Base-by-base conservation (phyloP, 306 rosid genomes). In the Abrus pulchellus region DNA sequence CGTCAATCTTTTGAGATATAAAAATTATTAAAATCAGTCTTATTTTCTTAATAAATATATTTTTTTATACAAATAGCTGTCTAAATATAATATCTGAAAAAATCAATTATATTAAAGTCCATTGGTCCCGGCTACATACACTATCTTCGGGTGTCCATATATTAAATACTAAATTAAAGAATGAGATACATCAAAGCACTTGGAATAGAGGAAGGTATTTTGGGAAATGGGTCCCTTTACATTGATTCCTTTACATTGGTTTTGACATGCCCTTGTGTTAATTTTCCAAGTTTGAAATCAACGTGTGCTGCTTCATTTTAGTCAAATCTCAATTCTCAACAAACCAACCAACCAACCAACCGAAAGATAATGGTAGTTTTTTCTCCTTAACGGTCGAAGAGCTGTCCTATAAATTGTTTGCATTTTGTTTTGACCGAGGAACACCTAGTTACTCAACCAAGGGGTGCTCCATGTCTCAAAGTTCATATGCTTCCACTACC, bases 271-370 rank as follows among this genome's bases (percentile, higher is more conserved):
- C 13, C 63, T 64, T 4, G 53, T 73, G 75, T 74, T 20, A 20
- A 20, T 20, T 20, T 66, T 56, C 70, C 64, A 82, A 60, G 61
- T 82, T 82, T 76, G 78, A 82, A 77, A 77, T 70, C 41, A 38
- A 57, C 13, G 53, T 1, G 63, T 13, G 20, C 32, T 68, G 52
- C 45, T 83, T 52, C 7, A 7, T 45, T 77, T 75, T 83, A 33
- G 79, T 77, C 83, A 77, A 83, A 53, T 75, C 49, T 57, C 10
- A 76, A 68, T n/a, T 30, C 10, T 49, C 33, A 65, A 36, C 12
- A 33, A 7, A 61, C 62, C 44, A 74, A 81, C 85, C 80, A 74
- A 81, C 85, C 80, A 78, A 78, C 85, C 80, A 78, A 78, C 80
- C 76, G 57, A 72, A 83, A 71, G 75, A 36, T 67, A 64, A 5